Base-by-base conservation (phyloP, 2,329 filamentous ascomycete genomes). In the Exophiala oligosperma region DNA sequence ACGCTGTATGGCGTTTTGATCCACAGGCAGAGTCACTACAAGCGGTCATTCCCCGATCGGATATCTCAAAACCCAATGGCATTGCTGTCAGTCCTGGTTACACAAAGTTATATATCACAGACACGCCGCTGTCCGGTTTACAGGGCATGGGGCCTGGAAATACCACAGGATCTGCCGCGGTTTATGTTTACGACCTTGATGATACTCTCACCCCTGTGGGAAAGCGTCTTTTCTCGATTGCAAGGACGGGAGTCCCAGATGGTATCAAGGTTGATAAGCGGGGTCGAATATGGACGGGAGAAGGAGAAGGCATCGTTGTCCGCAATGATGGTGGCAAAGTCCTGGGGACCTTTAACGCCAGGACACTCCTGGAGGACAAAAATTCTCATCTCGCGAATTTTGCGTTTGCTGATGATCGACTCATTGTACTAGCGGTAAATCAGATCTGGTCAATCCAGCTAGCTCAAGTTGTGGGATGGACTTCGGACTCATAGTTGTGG, bases 231-330 rank as follows among this genome's bases (percentile, higher is more conserved):
- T 47, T 47, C n/a, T 17, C 32, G 6, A 35, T 47, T n/a, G 23
- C 41, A 1, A 8, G n/a, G 7, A 17, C 14, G 6, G 24, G 26
- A 4, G 17, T 46, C 24, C 12, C 51, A 12, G 51, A 53, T n/a
- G 51, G 51, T 5, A 32, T 53, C 4, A 17, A 46, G 7, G 12
- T 53, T n/a, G 51, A 53, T 23, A 41, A 53, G 14, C 3, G 12
- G 1, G 51, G 51, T 3, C 38, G 51, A 2, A 41, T 53, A 7
- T 53, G 51, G 51, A 53, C 51, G 1, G 51, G 21, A 9, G 51
- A 53, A 14, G 5, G 8, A 8, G 51, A 53, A 5, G 51, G 51
- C 11, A 46, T 53, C 6, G 51, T 53, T 1, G 51, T 53, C 1
- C 40, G 51, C 6, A 53, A 14, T 23, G 11, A 38, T 1, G 3